phyloP scores from a whole-genome alignment of 208 protist genomes.

The Strigomonas culicis region DNA sequence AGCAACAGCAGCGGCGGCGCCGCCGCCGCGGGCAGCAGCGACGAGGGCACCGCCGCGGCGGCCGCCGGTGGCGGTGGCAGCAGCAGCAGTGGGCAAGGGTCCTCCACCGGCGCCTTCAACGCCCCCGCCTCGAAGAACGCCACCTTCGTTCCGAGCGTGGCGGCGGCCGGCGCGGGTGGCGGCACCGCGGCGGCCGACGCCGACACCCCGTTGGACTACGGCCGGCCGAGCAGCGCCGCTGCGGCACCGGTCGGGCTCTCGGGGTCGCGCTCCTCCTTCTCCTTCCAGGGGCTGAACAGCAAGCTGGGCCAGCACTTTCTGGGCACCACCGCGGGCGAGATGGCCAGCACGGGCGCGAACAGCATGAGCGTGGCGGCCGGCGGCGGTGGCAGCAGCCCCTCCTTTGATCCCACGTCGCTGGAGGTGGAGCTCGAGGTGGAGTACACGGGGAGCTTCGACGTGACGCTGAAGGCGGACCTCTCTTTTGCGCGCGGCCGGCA shows the following conservation, averaged over 20 bases:
- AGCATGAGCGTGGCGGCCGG: background rate
- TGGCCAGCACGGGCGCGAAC: background rate
- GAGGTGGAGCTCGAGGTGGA: constrained; percentile 79
- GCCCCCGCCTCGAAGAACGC: background rate
- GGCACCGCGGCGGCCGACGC: background rate
- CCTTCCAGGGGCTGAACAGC: background rate
- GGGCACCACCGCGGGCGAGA: background rate
- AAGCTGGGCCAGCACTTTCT: background rate
- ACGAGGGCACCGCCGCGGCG: background rate
- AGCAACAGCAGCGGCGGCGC: constrained; percentile 1
- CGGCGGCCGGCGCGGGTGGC: background rate
- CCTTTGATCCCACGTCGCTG: constrained; percentile 18
- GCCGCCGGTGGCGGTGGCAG: background rate
- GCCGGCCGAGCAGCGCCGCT: too few species aligned
- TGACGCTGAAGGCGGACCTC: constrained; percentile 64
- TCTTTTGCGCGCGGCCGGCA: constrained; percentile 64
- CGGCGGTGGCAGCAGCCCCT: background rate
- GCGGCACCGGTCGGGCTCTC: background rate
- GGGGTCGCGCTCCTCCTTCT: background rate
- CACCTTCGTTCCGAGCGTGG: background rate
- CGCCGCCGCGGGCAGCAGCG: background rate
- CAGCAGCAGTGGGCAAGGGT: constrained; percentile 1
- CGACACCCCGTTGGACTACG: background rate
- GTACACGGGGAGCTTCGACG: constrained; percentile 66
- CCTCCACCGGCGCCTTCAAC: background rate